These are phyloP conservation scores for Acanthamoeba lenticulata DNA, from an alignment of 208 protist genomes.

Conservation along the genomic window DNA sequence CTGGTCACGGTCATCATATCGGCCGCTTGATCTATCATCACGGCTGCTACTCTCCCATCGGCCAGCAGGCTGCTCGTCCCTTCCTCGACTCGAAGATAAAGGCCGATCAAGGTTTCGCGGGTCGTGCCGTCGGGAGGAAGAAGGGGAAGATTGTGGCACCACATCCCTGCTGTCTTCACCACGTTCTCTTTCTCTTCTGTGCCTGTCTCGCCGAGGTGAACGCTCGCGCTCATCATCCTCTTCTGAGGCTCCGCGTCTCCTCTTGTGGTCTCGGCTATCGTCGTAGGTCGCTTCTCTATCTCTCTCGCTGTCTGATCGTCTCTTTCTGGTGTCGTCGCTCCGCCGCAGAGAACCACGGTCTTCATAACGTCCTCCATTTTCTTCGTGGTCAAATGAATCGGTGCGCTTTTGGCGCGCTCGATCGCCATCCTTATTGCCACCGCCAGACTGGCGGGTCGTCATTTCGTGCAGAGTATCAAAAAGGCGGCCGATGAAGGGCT, in stretches of 20 bases:
- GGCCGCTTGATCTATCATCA: not conserved
- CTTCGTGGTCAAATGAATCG: not conserved
- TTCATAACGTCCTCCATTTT: not conserved
- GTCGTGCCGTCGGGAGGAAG: not conserved
- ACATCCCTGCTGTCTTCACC: not conserved
- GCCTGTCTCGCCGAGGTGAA: not conserved
- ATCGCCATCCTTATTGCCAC: not conserved
- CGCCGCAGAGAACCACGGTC: not conserved
- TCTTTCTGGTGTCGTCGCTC: not conserved
- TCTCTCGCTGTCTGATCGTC: not conserved
- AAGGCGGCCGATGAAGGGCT: constrained; percentile 17
- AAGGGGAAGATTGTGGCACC: not conserved
- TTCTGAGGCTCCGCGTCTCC: not conserved
- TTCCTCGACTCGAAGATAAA: not conserved
- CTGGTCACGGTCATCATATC: not conserved
- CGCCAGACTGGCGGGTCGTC: not conserved
- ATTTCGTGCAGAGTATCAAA: not conserved
- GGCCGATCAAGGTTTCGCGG: not conserved
- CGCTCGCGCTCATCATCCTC: not conserved
- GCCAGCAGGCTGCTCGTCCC: not conserved
- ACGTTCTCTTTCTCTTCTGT: not conserved
- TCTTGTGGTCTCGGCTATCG: not conserved
- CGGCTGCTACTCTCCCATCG: not conserved
- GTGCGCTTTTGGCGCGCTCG: not conserved
- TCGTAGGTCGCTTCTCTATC: not conserved